Evolutionary conservation across 192 early-diverging fungal genomes (phyloP).

Genomic region (Coemansia sp.): DNA sequence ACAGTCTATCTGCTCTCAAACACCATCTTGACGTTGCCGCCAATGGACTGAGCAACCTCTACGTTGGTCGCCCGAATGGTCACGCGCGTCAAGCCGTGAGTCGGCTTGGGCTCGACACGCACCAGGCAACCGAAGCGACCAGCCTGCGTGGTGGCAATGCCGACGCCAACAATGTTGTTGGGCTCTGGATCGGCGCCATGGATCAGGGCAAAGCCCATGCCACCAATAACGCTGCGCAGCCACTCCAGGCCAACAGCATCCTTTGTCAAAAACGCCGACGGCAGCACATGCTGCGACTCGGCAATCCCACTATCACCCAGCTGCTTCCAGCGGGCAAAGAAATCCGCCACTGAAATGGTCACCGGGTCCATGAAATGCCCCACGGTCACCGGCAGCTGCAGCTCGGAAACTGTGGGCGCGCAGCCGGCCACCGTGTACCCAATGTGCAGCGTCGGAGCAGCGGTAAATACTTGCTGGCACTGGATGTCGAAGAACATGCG

Average conservation of each 20-base stretch:
- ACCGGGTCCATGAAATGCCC: conserved; percentile 89
- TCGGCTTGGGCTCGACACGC: conserved; percentile 82
- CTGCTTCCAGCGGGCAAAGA: conserved; percentile 93
- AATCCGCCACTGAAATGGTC: conserved; percentile 68
- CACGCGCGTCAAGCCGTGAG: conserved; percentile 83
- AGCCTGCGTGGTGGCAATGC: conserved; percentile 72
- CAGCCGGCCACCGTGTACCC: conserved; percentile 59
- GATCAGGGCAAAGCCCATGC: conserved; percentile 72
- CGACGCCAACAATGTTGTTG: conserved; percentile 85
- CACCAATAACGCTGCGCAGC: conserved; percentile 58
- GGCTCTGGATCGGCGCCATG: conserved; percentile 85
- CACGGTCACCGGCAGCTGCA: conserved; percentile 77
- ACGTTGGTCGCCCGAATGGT: conserved; percentile 90
- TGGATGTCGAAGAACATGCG: conserved; percentile 72
- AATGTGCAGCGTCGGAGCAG: conserved; percentile 66
- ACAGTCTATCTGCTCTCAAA: conserved; percentile 13
- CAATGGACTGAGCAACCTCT: conserved; percentile 57
- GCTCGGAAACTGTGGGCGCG: conserved; percentile 53
- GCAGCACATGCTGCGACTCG: conserved; percentile 64
- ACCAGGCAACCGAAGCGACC: conserved; percentile 91
- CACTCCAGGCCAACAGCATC: conserved; percentile 52
- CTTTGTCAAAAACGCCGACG: conserved; percentile 28
- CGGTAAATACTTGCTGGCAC: conserved; percentile 60
- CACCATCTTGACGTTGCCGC: conserved; percentile 40
- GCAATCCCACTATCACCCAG: conserved; percentile 79